These are phyloP conservation scores for Aspergillus puulaauensis DNA, from an alignment of 2,329 filamentous ascomycete genomes.

Conservation along the genomic window DNA sequence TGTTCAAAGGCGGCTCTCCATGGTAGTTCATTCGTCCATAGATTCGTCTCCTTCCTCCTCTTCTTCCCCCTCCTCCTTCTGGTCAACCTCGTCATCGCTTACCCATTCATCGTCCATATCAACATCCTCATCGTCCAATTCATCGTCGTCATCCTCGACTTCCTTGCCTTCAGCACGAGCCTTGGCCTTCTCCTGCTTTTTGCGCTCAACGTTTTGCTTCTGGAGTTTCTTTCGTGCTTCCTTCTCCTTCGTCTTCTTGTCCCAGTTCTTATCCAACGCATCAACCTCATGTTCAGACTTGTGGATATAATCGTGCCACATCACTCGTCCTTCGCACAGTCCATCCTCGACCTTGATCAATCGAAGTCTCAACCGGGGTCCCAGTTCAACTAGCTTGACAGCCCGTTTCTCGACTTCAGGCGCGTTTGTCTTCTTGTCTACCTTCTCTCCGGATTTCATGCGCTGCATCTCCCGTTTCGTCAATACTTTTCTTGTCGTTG, in stretches of 20 bases:
- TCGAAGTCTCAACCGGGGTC: slow-evolving; percentile 82
- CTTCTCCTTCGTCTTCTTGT: slow-evolving; percentile 74
- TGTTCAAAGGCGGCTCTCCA: not conserved
- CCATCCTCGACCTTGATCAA: slow-evolving; percentile 97
- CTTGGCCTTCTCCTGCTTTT: slow-evolving; percentile 64
- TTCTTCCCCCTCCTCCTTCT: slow-evolving; percentile 44
- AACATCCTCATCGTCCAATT: slow-evolving; percentile 46
- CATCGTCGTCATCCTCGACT: slow-evolving; percentile 44
- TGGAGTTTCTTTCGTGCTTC: slow-evolving; percentile 78
- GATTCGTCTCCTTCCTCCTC: slow-evolving; percentile 37
- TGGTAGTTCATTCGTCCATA: slow-evolving; percentile 38
- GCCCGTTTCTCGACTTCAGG: slow-evolving; percentile 74
- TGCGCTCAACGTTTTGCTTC: slow-evolving; percentile 86
- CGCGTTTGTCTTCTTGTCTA: slow-evolving; percentile 40
- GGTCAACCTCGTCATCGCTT: slow-evolving; percentile 51
- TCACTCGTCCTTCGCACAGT: slow-evolving; percentile 80
- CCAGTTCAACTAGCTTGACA: slow-evolving; percentile 88
- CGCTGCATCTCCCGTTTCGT: slow-evolving; percentile 52
- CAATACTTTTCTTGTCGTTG: slow-evolving; percentile 53
- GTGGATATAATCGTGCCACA: slow-evolving; percentile 96
- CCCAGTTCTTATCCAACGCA: slow-evolving; percentile 80
- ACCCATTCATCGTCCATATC: slow-evolving; percentile 56
- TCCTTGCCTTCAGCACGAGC: slow-evolving; percentile 42
- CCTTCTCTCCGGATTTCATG: slow-evolving; percentile 45
- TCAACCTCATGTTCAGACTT: slow-evolving; percentile 78